Base-by-base conservation (phyloP, 2,329 filamentous ascomycete genomes). In the Scytalidium lignicola region DNA sequence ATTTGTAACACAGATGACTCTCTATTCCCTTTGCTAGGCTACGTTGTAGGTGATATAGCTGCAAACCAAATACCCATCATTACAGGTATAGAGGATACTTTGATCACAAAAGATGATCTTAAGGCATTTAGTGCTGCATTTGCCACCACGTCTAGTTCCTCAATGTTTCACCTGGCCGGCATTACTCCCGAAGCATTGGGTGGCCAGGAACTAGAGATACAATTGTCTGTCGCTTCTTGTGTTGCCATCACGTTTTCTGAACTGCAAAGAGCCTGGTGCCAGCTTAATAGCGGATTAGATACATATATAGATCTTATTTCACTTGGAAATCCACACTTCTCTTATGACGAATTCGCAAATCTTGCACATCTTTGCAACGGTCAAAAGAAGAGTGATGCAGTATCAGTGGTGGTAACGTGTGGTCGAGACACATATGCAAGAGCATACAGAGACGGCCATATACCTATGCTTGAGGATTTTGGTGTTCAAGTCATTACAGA, bases 71-170 rank as follows among this genome's bases (percentile, higher is more conserved):
- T 73, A 2, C 69, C 71, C 0, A 47, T 69, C 1, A 52, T 73
- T 2, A 45, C 54, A 0, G 70, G 70, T 0, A 32, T 74, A 2
- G 60, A 69, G n/a, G 12, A 23, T 0, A 26, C 50, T 1, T 12
- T 6, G 0, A 59, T 64, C 1, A 56, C 51, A 0, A 61, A 51
- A 0, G 61, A 65, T 3, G 64, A 70, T 32, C 45, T 73, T 2
- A 74, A 73, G 54, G 69, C 69, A 0, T 73, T 74, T 41, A 65
- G 71, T 0, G 71, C 71, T 0, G 71, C 70, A 0, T 74, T 74
- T 51, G 71, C 70, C 0, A 74, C 71, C 0, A 65, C 61, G 1
- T 64, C 70, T 1, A 66, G 62, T 10, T 68, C 71, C 0, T 63
- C 71, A 0, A 73, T 74, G 70, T 74, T 73, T 46, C 71, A 74